These are phyloP conservation scores for Trichophyton benhamiae DNA, from an alignment of 2,329 filamentous ascomycete species.

Conservation along the genomic window DNA sequence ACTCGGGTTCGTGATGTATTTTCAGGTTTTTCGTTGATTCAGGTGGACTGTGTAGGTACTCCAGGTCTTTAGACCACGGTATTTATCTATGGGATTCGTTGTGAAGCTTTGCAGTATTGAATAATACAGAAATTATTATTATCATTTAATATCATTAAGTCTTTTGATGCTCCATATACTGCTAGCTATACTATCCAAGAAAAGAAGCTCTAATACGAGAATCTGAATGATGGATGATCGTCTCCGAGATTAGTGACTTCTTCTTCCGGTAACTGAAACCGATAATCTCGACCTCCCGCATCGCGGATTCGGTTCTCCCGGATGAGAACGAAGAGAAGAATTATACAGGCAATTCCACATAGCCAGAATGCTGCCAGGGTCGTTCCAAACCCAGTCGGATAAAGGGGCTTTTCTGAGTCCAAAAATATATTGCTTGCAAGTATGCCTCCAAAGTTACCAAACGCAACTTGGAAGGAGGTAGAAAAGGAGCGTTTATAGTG, in stretches of 20 bases:
- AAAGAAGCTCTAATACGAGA: constrained; percentile 20
- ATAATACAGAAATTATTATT: neutral
- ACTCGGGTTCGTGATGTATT: neutral
- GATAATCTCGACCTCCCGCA: constrained; percentile 25
- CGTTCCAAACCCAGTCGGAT: constrained; percentile 19
- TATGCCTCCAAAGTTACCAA: constrained; percentile 26
- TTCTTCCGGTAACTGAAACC: constrained; percentile 23
- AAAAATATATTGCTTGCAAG: constrained; percentile 27
- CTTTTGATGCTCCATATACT: neutral
- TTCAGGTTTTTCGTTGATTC: neutral
- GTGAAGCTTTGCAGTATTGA: neutral
- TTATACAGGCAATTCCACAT: constrained; percentile 21
- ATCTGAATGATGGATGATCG: constrained; percentile 29
- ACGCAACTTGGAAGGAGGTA: constrained; percentile 39
- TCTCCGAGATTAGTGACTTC: constrained; percentile 30
- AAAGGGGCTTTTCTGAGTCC: constrained; percentile 20
- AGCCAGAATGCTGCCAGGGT: constrained; percentile 26
- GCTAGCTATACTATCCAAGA: neutral
- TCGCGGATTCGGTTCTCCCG: constrained; percentile 28
- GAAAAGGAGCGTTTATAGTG: constrained; percentile 47
- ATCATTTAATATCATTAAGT: neutral
- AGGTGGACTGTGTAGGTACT: neutral
- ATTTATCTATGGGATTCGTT: neutral
- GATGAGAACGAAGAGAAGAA: constrained; percentile 23
- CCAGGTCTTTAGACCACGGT: neutral